Base-by-base conservation (phyloP, 306 rosid genomes). In the Psophocarpus tetragonolobus region DNA sequence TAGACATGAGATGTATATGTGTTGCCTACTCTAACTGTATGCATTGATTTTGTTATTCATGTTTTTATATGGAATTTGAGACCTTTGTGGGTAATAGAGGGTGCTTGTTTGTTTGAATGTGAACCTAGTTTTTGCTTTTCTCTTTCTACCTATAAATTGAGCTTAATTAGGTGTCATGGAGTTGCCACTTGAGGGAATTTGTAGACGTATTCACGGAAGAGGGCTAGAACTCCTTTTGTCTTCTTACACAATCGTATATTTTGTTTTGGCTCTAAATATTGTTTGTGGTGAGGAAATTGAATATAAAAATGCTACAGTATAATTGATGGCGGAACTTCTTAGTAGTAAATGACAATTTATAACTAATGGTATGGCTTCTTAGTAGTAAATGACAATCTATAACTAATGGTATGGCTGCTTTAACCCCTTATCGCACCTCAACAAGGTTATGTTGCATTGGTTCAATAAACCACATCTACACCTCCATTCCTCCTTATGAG, bases 31-130 rank as follows among this genome's bases (percentile, higher is more conserved):
- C 41, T 15, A 30, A 3, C 11, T 11, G 14, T 1, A 4, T 20
- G 4, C 7, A 21, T 15, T 69, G 53, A 27, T 61, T 56, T 24
- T 81, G 9, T 39, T 36, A 18, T 26, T 26, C 61, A 39, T 65
- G 48, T 48, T 35, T 66, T 29, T 38, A 48, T 48, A 64, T 54
- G 53, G 32, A 50, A 4, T 26, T 50, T 35, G 17, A 23, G 72
- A 15, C 13, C 54, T 66, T 60, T 70, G 3, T 18, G 39, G 45
- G 6, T 8, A 57, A 61, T 62, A 18, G 38, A 27, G 74, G 51
- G 8, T 45, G 62, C 64, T 30, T 58, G 23, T 69, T 69, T 68
- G 62, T 69, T 69, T 68, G 62, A 57, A 56, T 67, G 33, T 78
- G 75, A 53, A 41, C n/a, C 10, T 36, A 54, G 44, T 27, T 38